Conservation (phyloP, 1,139 yeast genomes). For the Lodderomyces metapsilosis region DNA sequence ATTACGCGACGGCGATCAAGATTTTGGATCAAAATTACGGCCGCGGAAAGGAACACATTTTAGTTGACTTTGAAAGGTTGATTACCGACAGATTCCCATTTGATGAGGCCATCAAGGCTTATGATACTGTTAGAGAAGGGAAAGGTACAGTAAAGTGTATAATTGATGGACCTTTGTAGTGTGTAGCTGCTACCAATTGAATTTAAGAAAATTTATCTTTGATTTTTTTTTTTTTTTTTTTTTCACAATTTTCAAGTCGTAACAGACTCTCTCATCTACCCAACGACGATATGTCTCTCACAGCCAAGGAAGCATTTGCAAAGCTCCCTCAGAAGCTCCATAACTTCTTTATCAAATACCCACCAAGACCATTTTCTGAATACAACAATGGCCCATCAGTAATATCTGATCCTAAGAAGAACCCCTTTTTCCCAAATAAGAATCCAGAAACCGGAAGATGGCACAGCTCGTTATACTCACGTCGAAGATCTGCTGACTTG, state of each 20-base stretch:
- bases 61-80: slow-evolving; percentile 50
- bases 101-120: slow-evolving; percentile 77
- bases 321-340: slow-evolving; percentile 72
- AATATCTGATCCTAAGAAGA: slow-evolving; percentile 66
- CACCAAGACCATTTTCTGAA: slow-evolving; percentile 76
- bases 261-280: background rate
- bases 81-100: slow-evolving; percentile 78
- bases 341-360: slow-evolving; percentile 76
- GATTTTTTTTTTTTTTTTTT: slow-evolving; percentile 5
- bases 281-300: slow-evolving; percentile 18
- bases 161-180: slow-evolving; percentile 39
- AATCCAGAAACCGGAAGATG: slow-evolving; percentile 77
- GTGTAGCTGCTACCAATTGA: slow-evolving; percentile 4
- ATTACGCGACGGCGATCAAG: slow-evolving; percentile 71
- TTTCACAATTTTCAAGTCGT: background rate
- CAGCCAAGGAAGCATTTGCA: slow-evolving; percentile 44
- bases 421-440: slow-evolving; percentile 86
- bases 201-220: background rate
- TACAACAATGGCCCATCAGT: slow-evolving; percentile 67
- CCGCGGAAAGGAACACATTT: slow-evolving; percentile 53
- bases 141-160: slow-evolving; percentile 45
- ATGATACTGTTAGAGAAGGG: slow-evolving; percentile 59
- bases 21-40: slow-evolving; percentile 59
- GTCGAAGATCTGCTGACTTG: slow-evolving; percentile 81
- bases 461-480: slow-evolving; percentile 77